Evolutionary conservation across 441 rosid species (phyloP), one percentile per base, ranked within the genome.

Genomic region (Corymbia calophylla): DNA sequence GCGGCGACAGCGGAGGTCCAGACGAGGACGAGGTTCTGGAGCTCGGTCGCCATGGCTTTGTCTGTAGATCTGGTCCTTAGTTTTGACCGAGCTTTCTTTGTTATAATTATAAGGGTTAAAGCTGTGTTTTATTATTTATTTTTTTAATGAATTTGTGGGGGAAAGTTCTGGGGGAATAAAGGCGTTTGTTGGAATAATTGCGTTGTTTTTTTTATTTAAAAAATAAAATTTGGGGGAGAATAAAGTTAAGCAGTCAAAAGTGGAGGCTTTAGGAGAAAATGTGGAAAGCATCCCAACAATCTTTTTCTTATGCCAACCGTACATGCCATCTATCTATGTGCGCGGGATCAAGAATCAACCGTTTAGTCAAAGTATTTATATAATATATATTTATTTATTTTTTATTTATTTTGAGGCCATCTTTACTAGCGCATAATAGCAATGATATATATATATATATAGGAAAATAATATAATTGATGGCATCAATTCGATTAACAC

Each of bases 81-180:
- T 2, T 17, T 4, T 31, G 73, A 66, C 31, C 21, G 73, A 66
- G 77, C 44, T 31, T 39, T 39, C 23, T 66, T 31, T 66, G 21
- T 66, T 31, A 0, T 10, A 2, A 4, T 66, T 31, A 0, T 10
- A 2, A 4, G 7, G 7, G 77, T 17, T 66, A 4, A 31, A 31
- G 77, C 44, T 4, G 44, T 66, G 1, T 66, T 2, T 31, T 31
- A 4, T 4, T 62, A n/a, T 66, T 66, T 15, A 66, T n/a, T 31
- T 9, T 4, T 62, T 66, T 66, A 31, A 66, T n/a, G 7, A 31
- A 66, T n/a, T 66, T 8, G 39, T 4, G 73, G 5, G 4, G 10
- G 10, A 66, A 66, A 16, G 64, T 58, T 25, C 4, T 0, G 10
- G 27, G 39, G 19, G 39, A 8, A 16, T 8, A 66, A 66, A 66